Evolutionary conservation across 208 protist genomes (phyloP).

Genomic region (Leishmania guyanensis): DNA sequence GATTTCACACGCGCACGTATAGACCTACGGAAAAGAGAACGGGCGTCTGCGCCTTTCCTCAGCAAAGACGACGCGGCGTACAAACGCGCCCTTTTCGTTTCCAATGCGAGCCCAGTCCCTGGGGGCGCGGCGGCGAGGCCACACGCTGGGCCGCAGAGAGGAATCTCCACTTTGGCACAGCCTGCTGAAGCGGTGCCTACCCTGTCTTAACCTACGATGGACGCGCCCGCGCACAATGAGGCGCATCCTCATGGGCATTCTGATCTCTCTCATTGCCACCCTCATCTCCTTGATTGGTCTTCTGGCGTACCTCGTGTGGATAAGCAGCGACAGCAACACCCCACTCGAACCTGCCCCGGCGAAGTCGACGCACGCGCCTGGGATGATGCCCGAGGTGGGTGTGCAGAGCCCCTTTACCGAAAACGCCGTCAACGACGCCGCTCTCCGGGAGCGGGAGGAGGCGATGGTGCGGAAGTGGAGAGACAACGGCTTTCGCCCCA

Average conservation of each 20-base stretch:
- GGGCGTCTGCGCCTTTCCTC: neutral
- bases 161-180: neutral
- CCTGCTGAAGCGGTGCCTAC: constrained; percentile 8
- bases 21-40: neutral
- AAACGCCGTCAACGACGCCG: neutral
- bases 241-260: neutral
- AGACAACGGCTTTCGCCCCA: constrained; percentile 6
- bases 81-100: neutral
- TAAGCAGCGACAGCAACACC: neutral
- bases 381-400: too few species aligned
- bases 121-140: neutral
- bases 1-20: neutral
- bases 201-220: neutral
- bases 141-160: neutral
- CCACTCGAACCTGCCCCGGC: neutral
- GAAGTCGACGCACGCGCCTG: neutral
- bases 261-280: neutral
- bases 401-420: neutral
- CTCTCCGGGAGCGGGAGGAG: neutral
- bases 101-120: neutral
- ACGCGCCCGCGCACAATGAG: neutral
- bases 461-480: constrained; percentile 5
- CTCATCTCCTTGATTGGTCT: constrained; percentile 5
- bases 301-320: neutral
- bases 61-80: neutral